Base-by-base conservation (phyloP, 2,329 filamentous ascomycete genomes). In the Penicillium sp. region DNA sequence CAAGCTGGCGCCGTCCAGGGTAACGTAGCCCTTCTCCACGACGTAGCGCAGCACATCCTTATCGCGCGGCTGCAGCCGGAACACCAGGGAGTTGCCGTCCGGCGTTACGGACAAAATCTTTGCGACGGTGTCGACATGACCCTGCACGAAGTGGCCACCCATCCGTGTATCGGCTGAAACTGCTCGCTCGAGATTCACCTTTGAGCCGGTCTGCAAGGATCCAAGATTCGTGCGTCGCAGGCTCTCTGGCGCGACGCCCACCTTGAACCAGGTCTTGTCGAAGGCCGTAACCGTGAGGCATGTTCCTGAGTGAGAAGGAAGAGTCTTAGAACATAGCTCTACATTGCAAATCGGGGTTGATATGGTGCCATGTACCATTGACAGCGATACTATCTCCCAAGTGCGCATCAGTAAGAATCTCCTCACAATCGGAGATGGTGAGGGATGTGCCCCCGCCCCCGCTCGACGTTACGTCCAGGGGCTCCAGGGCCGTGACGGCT, bases 101-200 rank as follows among this genome's bases (percentile, higher is more conserved):
- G 88, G 87, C 18, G 84, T 87, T 37, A 90, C 85, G 44, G 85
- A 84, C 40, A 88, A 73, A 60, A 99, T 90, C 44, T 84, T 85
- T 0, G 94, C 95, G 40, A 89, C 87, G 11, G 92, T 94, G 77
- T 99, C 96, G 60, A 99, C 94, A 76, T 99, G 95, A 41, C 95
- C 95, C 79, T 99, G 96, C 35, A 98, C 94, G 70, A 98, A 96
- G 79, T 99, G 95, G 0, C 95, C 95, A 49, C 96, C 95, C 92
- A 99, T 98, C 56, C 95, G 91, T 47, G 94, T 97, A 69, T 90
- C 86, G 4, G 92, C 92, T 18, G 90, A 89, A 55, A 99, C 93
- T 3, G 95, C 94, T 16, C 95, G 88, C 82, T 99, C 95, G 54
- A 99, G 88, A 77, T 99, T 99, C 65, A 98, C 93, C 22, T 80